phyloP scores from a whole-genome alignment of 1,284 basidiomycete genomes.

The Trametes versicolor region DNA sequence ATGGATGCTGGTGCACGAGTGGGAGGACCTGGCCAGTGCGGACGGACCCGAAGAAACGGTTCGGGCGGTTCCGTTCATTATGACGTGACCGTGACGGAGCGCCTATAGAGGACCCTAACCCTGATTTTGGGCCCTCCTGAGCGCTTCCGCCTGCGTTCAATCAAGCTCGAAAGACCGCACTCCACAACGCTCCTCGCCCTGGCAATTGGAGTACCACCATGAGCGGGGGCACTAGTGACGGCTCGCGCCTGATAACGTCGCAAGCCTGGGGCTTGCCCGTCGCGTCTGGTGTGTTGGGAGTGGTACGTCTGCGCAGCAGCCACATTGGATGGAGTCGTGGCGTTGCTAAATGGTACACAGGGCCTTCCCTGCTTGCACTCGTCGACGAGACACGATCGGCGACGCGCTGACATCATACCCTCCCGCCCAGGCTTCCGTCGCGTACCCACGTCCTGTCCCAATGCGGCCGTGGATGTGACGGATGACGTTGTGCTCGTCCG shows the following conservation, averaged over 20 bases:
- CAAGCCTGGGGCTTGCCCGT: background rate
- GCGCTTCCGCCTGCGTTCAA: constrained; percentile 7
- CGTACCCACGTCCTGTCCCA: constrained; percentile 6
- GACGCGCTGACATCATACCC: constrained; percentile 31
- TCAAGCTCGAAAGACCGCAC: constrained; percentile 11
- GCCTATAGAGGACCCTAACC: background rate
- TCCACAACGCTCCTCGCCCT: constrained; percentile 14
- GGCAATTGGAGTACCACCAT: constrained; percentile 2
- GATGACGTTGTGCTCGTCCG: constrained; percentile 28
- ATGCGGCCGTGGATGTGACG: constrained; percentile 14
- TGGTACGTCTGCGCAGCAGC: background rate
- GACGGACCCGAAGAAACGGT: too few relatives aligned
- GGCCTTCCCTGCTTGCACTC: background rate
- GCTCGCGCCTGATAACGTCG: constrained; percentile 7
- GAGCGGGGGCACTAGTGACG: constrained; percentile 5
- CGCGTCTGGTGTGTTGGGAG: background rate
- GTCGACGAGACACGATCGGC: constrained; percentile 11
- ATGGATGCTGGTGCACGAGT: too few relatives aligned
- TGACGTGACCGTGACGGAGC: too few relatives aligned
- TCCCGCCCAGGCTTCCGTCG: background rate
- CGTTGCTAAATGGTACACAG: constrained; percentile 17
- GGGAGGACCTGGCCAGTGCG: too few relatives aligned
- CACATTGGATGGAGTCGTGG: constrained; percentile 26
- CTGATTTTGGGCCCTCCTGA: too few relatives aligned
- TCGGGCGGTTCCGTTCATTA: too few relatives aligned